Conservation (phyloP, 805 yeast genomes). For the Clavispora santaluciae region DNA sequence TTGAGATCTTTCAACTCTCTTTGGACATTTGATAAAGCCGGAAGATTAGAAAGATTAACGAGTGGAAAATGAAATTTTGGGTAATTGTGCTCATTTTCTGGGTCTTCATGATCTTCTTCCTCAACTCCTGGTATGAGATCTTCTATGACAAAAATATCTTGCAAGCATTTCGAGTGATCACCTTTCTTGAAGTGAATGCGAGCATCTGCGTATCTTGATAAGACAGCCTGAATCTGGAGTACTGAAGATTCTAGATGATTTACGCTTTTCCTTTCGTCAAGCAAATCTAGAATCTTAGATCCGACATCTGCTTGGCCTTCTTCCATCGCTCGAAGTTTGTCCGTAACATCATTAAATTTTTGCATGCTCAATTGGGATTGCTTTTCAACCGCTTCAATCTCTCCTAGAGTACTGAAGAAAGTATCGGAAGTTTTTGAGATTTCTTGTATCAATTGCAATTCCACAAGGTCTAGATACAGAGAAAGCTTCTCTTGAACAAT, state of each 20-base stretch:
- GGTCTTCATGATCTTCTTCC: slow-evolving; percentile 12
- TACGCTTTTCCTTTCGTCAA: slow-evolving; percentile 53
- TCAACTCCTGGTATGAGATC: slow-evolving; percentile 48
- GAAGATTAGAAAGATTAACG: slow-evolving; percentile 39
- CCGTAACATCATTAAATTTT: slow-evolving; percentile 42
- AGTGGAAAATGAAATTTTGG: slow-evolving; percentile 29
- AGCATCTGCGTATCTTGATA: slow-evolving; percentile 32
- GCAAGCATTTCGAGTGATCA: slow-evolving; percentile 51
- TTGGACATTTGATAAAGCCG: slow-evolving; percentile 47
- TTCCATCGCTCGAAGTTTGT: slow-evolving; percentile 44
- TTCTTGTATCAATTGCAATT: slow-evolving; percentile 72
- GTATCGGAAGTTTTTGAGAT: slow-evolving; percentile 80
- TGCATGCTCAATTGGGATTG: slow-evolving; percentile 50
- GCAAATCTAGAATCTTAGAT: slow-evolving; percentile 43
- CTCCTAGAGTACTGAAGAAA: slow-evolving; percentile 80
- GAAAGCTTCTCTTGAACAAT: slow-evolving; percentile 73
- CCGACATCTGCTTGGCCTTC: slow-evolving; percentile 47
- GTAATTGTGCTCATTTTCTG: slow-evolving; percentile 13
- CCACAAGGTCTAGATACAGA: slow-evolving; percentile 80
- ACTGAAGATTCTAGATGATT: slow-evolving; percentile 60
- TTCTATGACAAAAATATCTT: slow-evolving; percentile 54
- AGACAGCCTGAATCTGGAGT: slow-evolving; percentile 44
- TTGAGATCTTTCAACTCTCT: slow-evolving; percentile 53
- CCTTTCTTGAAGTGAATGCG: slow-evolving; percentile 42
- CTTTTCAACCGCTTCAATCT: slow-evolving; percentile 58